phyloP scores from a whole-genome alignment of 2,329 filamentous ascomycete species.

The Ceratocystis destructans region DNA sequence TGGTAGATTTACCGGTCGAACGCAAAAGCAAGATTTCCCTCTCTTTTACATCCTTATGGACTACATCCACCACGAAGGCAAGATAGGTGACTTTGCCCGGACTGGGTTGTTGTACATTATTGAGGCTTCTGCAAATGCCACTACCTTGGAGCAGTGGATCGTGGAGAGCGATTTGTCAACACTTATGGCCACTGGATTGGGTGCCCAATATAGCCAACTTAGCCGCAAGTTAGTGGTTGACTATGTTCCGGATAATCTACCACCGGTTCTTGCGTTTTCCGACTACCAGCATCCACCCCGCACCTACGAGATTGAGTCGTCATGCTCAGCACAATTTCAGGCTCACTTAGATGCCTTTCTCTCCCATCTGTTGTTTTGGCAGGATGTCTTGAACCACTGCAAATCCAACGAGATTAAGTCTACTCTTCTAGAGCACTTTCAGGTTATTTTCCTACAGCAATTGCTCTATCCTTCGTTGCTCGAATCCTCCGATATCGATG shows the following conservation, averaged over 20 bases:
- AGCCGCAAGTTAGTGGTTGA: constrained; percentile 71
- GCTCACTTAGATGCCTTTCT: constrained; percentile 86
- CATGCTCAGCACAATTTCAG: constrained; percentile 62
- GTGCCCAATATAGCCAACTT: constrained; percentile 55
- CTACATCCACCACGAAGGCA: constrained; percentile 90
- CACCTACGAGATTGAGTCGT: constrained; percentile 57
- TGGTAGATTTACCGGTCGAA: constrained; percentile 69
- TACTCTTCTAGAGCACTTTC: constrained; percentile 89
- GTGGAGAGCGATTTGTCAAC: constrained; percentile 94
- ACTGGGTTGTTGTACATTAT: constrained; percentile 93
- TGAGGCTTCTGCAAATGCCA: constrained; percentile 74
- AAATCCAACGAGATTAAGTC: constrained; percentile 82
- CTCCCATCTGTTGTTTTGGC: constrained; percentile 93
- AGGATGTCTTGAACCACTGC: constrained; percentile 94
- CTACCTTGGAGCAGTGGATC: constrained; percentile 82
- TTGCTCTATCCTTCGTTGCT: constrained; percentile 89
- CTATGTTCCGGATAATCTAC: constrained; percentile 58
- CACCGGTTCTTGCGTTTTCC: constrained; percentile 74
- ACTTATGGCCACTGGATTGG: constrained; percentile 89
- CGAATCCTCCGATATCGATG: constrained; percentile 93
- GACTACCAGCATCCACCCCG: constrained; percentile 68
- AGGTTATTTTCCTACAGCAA: constrained; percentile 90
- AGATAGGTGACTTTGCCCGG: constrained; percentile 87
- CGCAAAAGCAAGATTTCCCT: constrained; percentile 84
- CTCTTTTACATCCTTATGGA: constrained; percentile 92